Base-by-base conservation (phyloP, 345 rosid species). In the Salix udensis region DNA sequence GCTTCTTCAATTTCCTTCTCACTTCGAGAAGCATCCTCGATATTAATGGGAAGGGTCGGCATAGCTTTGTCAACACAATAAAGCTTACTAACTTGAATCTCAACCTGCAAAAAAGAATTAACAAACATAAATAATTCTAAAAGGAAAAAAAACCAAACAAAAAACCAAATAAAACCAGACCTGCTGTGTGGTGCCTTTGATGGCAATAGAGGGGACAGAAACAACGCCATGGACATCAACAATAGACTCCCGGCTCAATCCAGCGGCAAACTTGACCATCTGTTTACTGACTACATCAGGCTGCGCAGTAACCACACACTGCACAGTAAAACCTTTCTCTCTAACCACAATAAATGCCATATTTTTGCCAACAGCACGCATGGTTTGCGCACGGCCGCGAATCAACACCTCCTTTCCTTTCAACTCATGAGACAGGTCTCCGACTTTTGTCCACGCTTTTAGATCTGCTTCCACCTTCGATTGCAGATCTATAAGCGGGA, bases 1-100 rank as follows among this genome's bases (percentile, higher is more conserved):
- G 93, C 90, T 65, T 80, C 85, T 80, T 87, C 91, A n/a, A 92
- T 89, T 28, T 91, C 98, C 24, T 34, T 80, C 79, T 94, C 97
- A 76, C 97, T 94, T 60, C 94, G 81, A 2, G 95, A 83, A 70
- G 97, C 96, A 84, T 93, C 98, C 83, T 91, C 97, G 2, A 91
- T 87, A 48, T 76, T 89, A 76, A 96, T 87, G 14, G 98, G 99
- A 58, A 90, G 81, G 10, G 76, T 77, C 2, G 89, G 80, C 77
- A 84, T 16, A 18, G 97, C 93, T 83, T 70, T 88, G 88, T 77
- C 86, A 34, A 93, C 65, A 67, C 92, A 93, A 68, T 88, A 90
- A 9, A 91, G 68, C 76, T 85, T 92, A 28, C 84, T 83, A 13
- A 89, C 87, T 79, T 88, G 96, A 71, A 93, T 73, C 44, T 92